phyloP scores from a whole-genome alignment of 148 eudicot genomes.

The Heliamphora exappendiculata region DNA sequence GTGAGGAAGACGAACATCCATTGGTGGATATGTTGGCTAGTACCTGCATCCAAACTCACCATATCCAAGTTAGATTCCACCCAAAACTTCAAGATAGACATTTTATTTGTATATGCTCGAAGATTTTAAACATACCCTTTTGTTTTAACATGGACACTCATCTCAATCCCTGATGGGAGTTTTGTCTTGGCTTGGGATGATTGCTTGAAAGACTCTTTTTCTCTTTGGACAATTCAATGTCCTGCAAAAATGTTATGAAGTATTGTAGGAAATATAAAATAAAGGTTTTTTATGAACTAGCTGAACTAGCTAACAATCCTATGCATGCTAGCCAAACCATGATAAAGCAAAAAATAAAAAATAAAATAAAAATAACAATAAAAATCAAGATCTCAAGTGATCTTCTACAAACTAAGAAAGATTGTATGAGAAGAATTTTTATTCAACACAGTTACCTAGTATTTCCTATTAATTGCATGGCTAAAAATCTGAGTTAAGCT shows the following conservation, averaged over 20 bases:
- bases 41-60: conserved; percentile 49
- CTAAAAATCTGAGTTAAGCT: background rate
- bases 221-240: conserved; percentile 90
- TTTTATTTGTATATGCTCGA: no score
- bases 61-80: conserved; percentile 2
- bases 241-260: conserved; percentile 39
- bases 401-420: background rate
- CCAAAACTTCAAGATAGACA: background rate
- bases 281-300: background rate
- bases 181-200: conserved; percentile 94
- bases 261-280: background rate
- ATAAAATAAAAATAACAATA: no score
- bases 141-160: conserved; percentile 96
- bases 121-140: conserved; percentile 66
- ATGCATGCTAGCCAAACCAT: background rate
- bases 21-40: conserved; percentile 98
- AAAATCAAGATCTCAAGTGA: background rate
- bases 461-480: background rate
- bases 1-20: conserved; percentile 93
- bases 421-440: background rate
- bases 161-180: conserved; percentile 94
- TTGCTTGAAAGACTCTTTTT: conserved; percentile 90
- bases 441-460: background rate
- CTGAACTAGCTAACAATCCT: background rate
- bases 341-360: background rate